A percentile compares a stretch with the other conserved stretches of the same genome.
phyloP scores from a whole-genome alignment of 805 yeast genomes.

The Teunomyces gatunensis region DNA sequence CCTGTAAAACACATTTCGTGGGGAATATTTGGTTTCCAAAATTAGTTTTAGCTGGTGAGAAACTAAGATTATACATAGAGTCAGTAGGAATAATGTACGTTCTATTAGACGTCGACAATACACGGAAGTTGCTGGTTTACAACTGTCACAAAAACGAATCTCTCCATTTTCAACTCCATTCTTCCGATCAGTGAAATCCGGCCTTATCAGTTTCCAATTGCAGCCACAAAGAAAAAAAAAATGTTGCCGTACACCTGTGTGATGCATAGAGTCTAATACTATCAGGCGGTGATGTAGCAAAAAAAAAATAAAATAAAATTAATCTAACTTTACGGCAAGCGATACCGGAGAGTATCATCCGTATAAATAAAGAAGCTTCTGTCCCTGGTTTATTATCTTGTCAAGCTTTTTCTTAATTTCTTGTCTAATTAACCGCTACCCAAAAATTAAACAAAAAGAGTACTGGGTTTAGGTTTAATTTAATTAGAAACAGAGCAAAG shows the following conservation, averaged over 20 bases:
- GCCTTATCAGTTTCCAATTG: slow-evolving; percentile 2
- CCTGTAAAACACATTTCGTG: background rate
- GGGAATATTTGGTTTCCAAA: no score
- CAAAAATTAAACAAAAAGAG: background rate
- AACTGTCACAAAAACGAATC: no score
- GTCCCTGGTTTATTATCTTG: background rate
- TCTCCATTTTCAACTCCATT: background rate
- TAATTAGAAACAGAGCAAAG: background rate
- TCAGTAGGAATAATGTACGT: no score
- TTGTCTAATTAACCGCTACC: background rate
- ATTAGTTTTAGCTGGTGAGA: no score
- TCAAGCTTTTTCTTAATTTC: background rate
- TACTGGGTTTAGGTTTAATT: background rate
- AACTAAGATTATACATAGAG: no score
- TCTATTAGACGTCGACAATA: no score
- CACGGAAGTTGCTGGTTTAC: no score
- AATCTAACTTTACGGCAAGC: background rate
- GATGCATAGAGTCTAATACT: background rate
- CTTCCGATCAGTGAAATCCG: background rate
- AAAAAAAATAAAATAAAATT: background rate
- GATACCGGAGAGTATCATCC: background rate
- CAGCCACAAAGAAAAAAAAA: slow-evolving; percentile 1
- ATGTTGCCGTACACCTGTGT: background rate
- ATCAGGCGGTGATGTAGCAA: background rate
- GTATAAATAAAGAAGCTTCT: background rate